A percentile compares a stretch with the other conserved stretches of the same genome.
phyloP scores from a whole-genome alignment of 805 yeast genomes.

The Priceomyces melissophilus region DNA sequence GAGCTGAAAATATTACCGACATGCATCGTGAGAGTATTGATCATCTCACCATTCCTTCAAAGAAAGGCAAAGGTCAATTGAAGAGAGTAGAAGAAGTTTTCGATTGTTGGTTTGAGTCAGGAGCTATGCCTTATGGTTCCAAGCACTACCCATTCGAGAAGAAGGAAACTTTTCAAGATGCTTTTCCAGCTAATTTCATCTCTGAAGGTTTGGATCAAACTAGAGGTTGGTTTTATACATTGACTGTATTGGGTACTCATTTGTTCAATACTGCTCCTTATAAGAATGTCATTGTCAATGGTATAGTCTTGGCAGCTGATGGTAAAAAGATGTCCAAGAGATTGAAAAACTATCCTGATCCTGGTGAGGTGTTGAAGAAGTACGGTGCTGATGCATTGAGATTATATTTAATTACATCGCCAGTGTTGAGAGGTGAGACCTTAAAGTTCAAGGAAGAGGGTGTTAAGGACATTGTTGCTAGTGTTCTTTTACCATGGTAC shows the following conservation, averaged over 20 bases:
- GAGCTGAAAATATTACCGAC: slow-evolving; percentile 77
- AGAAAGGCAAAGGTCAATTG: slow-evolving; percentile 80
- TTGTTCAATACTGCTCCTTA: slow-evolving; percentile 90
- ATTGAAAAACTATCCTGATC: slow-evolving; percentile 97
- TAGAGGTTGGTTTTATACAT: slow-evolving; percentile 99
- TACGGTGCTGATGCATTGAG: slow-evolving; percentile 99
- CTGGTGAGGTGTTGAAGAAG: slow-evolving; percentile 70
- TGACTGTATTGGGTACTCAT: slow-evolving; percentile 93
- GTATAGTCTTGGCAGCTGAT: slow-evolving; percentile 95
- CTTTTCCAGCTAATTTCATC: slow-evolving; percentile 96
- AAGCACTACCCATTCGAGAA: slow-evolving; percentile 95
- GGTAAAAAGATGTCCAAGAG: slow-evolving; percentile 99
- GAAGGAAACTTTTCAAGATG: slow-evolving; percentile 60
- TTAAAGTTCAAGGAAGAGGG: slow-evolving; percentile 98
- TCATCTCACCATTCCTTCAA: slow-evolving; percentile 87
- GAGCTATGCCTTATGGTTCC: slow-evolving; percentile 98
- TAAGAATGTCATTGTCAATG: slow-evolving; percentile 91
- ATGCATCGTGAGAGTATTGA: slow-evolving; percentile 94
- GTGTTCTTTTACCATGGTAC: slow-evolving; percentile 98
- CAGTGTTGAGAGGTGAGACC: slow-evolving; percentile 94
- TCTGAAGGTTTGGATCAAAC: slow-evolving; percentile 99
- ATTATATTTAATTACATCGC: slow-evolving; percentile 93
- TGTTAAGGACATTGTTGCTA: slow-evolving; percentile 94
- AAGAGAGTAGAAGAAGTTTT: slow-evolving; percentile 95
- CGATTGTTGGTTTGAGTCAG: slow-evolving; percentile 99